Conservation (phyloP, 495 filamentous ascomycete genomes). For the Cetradonia linearis region DNA sequence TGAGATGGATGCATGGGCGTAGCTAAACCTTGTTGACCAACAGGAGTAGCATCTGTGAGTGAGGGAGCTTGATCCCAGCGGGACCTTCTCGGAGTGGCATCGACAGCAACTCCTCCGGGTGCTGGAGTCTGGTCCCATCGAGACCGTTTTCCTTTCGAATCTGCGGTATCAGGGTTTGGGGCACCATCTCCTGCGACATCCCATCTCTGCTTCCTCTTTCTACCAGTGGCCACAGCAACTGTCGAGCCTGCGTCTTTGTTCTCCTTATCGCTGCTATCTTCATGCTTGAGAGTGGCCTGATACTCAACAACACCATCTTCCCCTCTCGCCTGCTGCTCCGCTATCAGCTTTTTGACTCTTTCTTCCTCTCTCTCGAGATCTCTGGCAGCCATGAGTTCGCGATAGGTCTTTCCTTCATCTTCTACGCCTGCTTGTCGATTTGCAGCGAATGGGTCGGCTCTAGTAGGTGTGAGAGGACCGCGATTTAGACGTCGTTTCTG, state of each 20-base stretch:
- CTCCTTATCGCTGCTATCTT: constrained; percentile 55
- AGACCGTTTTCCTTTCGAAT: constrained; percentile 62
- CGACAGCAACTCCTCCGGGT: constrained; percentile 39
- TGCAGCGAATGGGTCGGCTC: constrained; percentile 78
- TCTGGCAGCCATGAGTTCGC: constrained; percentile 80
- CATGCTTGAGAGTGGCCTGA: constrained; percentile 59
- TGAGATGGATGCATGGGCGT: constrained; percentile 82
- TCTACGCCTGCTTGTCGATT: constrained; percentile 58
- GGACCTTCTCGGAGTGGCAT: constrained; percentile 58
- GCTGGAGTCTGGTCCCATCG: constrained; percentile 85
- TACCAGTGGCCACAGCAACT: constrained; percentile 49
- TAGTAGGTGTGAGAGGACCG: constrained; percentile 67
- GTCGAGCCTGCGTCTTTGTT: constrained; percentile 60
- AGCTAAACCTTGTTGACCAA: constrained; percentile 69
- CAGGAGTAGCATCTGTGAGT: constrained; percentile 60
- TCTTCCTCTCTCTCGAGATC: constrained; percentile 94
- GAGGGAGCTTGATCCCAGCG: constrained; percentile 83
- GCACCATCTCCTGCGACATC: constrained; percentile 53
- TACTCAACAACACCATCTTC: constrained; percentile 51
- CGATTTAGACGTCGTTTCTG: constrained; percentile 91
- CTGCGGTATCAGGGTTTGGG: constrained; percentile 36
- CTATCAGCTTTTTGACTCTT: constrained; percentile 69
- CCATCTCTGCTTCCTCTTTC: constrained; percentile 92
- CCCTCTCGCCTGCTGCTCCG: constrained; percentile 59
- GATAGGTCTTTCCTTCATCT: constrained; percentile 68